Conservation (phyloP, 306 rosid genomes). For the Comarum palustre region DNA sequence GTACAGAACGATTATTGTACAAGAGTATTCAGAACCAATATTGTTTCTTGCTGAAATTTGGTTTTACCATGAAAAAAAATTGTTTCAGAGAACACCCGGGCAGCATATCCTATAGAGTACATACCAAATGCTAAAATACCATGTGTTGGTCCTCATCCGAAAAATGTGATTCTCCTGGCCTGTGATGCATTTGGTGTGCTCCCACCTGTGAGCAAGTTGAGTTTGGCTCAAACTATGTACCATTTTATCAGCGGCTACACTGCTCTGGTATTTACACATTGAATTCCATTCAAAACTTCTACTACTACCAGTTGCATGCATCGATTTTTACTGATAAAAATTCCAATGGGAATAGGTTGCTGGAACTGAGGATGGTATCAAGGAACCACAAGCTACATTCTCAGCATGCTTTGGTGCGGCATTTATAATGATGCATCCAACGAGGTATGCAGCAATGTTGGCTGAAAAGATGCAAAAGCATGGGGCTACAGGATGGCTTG, state of each 20-base stretch:
- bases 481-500: slow-evolving; percentile 93
- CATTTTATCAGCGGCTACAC: slow-evolving; percentile 96
- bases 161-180: slow-evolving; percentile 81
- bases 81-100: slow-evolving; percentile 79
- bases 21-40: not conserved
- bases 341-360: slow-evolving; percentile 52
- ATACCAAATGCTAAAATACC: slow-evolving; percentile 90
- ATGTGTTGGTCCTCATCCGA: slow-evolving; percentile 90
- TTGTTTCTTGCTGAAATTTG: not conserved
- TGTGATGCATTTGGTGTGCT: slow-evolving; percentile 95
- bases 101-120: slow-evolving; percentile 86
- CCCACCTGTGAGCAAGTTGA: slow-evolving; percentile 86
- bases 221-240: slow-evolving; percentile 87
- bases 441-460: slow-evolving; percentile 85
- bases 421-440: slow-evolving; percentile 88
- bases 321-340: not conserved
- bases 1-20: not conserved
- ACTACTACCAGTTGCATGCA: not conserved
- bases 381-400: slow-evolving; percentile 96
- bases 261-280: slow-evolving; percentile 58
- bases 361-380: slow-evolving; percentile 87
- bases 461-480: slow-evolving; percentile 86
- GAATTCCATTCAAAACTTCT: not conserved
- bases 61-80: not conserved
- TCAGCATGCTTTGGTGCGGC: slow-evolving; percentile 97